Percentiles rank a stretch among this genome's conserved stretches.
Evolutionary conservation across 768 basidiomycete species (phyloP).

Genomic region (Termitomyces sp.): DNA sequence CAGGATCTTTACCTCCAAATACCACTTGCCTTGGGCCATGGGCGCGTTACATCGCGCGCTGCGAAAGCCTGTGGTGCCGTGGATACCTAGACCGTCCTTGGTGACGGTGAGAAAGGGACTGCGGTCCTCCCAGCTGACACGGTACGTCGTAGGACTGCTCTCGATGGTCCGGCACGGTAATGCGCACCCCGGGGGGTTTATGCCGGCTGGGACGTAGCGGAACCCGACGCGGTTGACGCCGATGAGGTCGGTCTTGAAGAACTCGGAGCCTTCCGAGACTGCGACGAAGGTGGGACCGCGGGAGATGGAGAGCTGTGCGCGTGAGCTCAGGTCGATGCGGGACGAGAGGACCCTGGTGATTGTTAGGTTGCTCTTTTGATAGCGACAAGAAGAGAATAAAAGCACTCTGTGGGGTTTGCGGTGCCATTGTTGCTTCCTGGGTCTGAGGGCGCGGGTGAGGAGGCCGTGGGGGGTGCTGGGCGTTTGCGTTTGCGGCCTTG

Average conservation of each 20-base stretch:
- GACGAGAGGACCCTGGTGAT: slow-evolving; percentile 47
- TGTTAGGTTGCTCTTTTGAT: background rate
- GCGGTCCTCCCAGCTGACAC: slow-evolving; percentile 90
- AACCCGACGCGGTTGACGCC: slow-evolving; percentile 74
- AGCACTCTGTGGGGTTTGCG: slow-evolving; percentile 32
- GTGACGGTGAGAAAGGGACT: slow-evolving; percentile 75
- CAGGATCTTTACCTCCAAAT: slow-evolving; percentile 83
- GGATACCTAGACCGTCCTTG: slow-evolving; percentile 68
- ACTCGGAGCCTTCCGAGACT: slow-evolving; percentile 47
- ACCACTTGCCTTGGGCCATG: slow-evolving; percentile 88
- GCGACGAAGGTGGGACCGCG: slow-evolving; percentile 69
- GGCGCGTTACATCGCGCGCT: slow-evolving; percentile 88
- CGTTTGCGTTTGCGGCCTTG: slow-evolving; percentile 55
- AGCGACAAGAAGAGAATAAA: background rate
- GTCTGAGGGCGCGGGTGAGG: slow-evolving; percentile 61
- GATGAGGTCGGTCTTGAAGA: slow-evolving; percentile 63
- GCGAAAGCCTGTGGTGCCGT: slow-evolving; percentile 86
- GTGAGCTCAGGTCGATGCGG: slow-evolving; percentile 62
- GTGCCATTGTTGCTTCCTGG: slow-evolving; percentile 27
- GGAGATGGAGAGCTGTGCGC: slow-evolving; percentile 68
- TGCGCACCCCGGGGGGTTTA: slow-evolving; percentile 51
- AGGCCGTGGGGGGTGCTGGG: slow-evolving; percentile 35
- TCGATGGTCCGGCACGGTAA: slow-evolving; percentile 78
- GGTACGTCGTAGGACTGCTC: slow-evolving; percentile 59
- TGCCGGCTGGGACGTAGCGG: slow-evolving; percentile 77